Percentiles rank a stretch among this genome's conserved stretches.
These are phyloP conservation scores for Hevea brasiliensis DNA, from an alignment of 345 rosid genomes.

Conservation along the genomic window DNA sequence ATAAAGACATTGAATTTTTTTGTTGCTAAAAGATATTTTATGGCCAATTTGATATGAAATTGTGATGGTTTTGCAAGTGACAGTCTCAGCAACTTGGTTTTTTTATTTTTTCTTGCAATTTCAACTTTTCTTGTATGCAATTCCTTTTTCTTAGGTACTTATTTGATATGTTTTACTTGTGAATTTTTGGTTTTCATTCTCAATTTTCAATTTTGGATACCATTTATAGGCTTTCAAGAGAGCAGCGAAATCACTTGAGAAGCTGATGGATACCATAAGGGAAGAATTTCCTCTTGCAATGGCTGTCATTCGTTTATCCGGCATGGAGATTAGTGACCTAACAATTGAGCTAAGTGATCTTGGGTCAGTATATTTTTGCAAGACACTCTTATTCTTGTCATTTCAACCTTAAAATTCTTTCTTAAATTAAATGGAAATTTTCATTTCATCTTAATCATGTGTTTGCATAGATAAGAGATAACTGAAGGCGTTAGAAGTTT, in stretches of 20 bases:
- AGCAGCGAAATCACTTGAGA: conserved; percentile 84
- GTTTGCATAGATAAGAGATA: conserved; percentile 61
- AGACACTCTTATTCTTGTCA: background rate
- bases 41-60: background rate
- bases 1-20: too few species aligned
- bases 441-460: conserved; percentile 1
- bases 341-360: conserved; percentile 89
- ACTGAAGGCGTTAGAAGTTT: conserved; percentile 79
- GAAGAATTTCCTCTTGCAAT: conserved; percentile 90
- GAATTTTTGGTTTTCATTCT: too few species aligned
- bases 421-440: too few species aligned
- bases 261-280: conserved; percentile 79
- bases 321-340: conserved; percentile 95
- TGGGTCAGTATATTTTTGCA: conserved; percentile 47
- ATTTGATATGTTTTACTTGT: background rate
- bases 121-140: conserved; percentile 74
- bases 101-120: conserved; percentile 79
- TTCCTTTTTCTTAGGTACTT: background rate
- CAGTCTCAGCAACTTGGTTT: conserved; percentile 79
- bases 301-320: conserved; percentile 84
- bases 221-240: conserved; percentile 64
- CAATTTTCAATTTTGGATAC: background rate
- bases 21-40: too few species aligned
- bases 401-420: background rate
- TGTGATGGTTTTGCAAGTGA: conserved; percentile 56